Percentiles rank a stretch among this genome's conserved stretches.
These are phyloP conservation scores for Agapanthus africanus DNA, from an alignment of 106 monocot species.

Conservation along the genomic window DNA sequence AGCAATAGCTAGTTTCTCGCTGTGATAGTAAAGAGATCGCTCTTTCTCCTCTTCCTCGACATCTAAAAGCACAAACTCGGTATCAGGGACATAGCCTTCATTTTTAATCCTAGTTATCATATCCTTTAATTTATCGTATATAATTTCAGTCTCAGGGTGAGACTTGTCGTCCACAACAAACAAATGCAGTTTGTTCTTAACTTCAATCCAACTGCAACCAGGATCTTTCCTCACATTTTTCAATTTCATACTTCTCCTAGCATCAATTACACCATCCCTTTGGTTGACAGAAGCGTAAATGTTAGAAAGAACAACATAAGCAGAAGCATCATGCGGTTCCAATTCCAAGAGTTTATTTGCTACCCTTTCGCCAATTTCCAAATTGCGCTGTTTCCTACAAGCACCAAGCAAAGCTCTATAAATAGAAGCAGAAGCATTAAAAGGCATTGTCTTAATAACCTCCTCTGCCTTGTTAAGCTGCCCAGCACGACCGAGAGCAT, in stretches of 20 bases:
- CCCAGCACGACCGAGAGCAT: slow-evolving; percentile 57
- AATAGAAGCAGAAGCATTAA: slow-evolving; percentile 45
- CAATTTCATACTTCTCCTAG: slow-evolving; percentile 48
- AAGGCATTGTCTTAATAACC: slow-evolving; percentile 65
- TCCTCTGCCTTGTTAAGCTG: slow-evolving; percentile 47
- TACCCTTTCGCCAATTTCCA: slow-evolving; percentile 39
- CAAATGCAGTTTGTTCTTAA: slow-evolving; percentile 34
- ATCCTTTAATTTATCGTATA: slow-evolving; percentile 42
- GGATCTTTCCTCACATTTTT: slow-evolving; percentile 67
- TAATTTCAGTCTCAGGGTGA: slow-evolving; percentile 35
- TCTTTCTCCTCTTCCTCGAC: slow-evolving; percentile 58
- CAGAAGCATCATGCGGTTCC: slow-evolving; percentile 58
- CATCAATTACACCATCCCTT: slow-evolving; percentile 41
- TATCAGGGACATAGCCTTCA: slow-evolving; percentile 53
- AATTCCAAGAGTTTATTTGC: slow-evolving; percentile 36
- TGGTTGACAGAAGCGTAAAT: slow-evolving; percentile 41
- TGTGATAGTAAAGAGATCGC: slow-evolving; percentile 42
- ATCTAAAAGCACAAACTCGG: slow-evolving; percentile 41
- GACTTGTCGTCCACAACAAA: slow-evolving; percentile 36
- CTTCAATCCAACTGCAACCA: slow-evolving; percentile 59
- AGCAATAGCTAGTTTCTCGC: slow-evolving; percentile 55
- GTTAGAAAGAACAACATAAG: slow-evolving; percentile 78
- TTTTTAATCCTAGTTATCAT: slow-evolving; percentile 47
- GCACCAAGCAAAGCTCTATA: slow-evolving; percentile 59
- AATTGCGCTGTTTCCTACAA: slow-evolving; percentile 42